Percentiles rank a stretch among this genome's conserved stretches.
Evolutionary conservation across 2,329 filamentous ascomycete species (phyloP).

Genomic region (Fusarium haematococcum): DNA sequence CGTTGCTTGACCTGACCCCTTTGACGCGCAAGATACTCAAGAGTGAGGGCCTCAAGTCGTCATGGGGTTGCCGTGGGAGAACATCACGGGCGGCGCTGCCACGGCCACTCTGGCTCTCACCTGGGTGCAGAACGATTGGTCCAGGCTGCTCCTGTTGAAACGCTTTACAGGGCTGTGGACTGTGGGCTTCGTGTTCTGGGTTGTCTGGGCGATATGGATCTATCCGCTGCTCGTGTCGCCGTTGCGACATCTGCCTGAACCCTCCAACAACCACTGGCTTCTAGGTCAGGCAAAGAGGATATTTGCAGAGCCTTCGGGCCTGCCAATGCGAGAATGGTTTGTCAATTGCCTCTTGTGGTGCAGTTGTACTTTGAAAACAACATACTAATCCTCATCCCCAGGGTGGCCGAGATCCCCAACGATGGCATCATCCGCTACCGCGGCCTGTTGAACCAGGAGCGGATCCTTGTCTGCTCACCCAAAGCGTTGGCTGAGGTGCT

Average conservation of each 20-base stretch:
- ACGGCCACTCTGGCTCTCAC: slow-evolving; percentile 35
- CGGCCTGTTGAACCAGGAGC: slow-evolving; percentile 70
- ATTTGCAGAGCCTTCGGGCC: slow-evolving; percentile 52
- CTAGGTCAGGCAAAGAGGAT: slow-evolving; percentile 62
- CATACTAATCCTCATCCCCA: slow-evolving; percentile 50
- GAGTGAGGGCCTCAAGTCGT: background rate
- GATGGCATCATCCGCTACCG: slow-evolving; percentile 77
- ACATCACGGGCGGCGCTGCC: slow-evolving; percentile 42
- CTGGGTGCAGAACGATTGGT: slow-evolving; percentile 41
- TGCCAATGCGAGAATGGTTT: slow-evolving; percentile 63
- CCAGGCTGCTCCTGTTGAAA: slow-evolving; percentile 46
- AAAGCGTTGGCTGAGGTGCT: slow-evolving; percentile 78
- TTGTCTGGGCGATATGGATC: slow-evolving; percentile 57
- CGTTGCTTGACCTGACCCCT: background rate
- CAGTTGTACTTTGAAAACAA: background rate
- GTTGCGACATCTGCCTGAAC: slow-evolving; percentile 60
- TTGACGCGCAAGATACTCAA: background rate
- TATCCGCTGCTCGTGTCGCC: slow-evolving; percentile 65
- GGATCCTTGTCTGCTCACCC: slow-evolving; percentile 70
- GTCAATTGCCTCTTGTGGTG: slow-evolving; percentile 12
- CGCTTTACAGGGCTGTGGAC: slow-evolving; percentile 53
- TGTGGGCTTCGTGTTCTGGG: slow-evolving; percentile 50
- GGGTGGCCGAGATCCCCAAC: slow-evolving; percentile 73
- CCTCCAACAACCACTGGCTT: slow-evolving; percentile 56
- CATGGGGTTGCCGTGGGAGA: slow-evolving; percentile 42